phyloP scores from a whole-genome alignment of 768 basidiomycete species.

The Steccherinum ochraceum region DNA sequence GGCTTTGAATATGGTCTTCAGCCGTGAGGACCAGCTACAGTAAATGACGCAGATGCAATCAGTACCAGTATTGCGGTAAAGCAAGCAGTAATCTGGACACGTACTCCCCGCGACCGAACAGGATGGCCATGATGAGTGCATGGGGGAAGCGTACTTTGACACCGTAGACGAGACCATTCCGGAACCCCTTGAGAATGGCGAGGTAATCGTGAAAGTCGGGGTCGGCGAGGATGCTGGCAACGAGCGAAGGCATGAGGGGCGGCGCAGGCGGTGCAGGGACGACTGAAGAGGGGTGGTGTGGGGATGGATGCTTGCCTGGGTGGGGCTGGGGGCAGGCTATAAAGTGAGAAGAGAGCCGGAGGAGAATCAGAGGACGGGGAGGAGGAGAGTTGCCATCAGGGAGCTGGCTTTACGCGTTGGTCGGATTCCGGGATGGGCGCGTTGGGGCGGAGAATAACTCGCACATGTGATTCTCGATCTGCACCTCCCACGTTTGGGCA shows the following conservation, averaged over 20 bases:
- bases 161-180: constrained; percentile 87
- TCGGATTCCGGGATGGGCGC: background rate
- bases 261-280: background rate
- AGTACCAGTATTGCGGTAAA: background rate
- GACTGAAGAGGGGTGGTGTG: too few species aligned
- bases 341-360: too few species aligned
- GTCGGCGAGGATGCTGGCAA: constrained; percentile 40
- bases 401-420: background rate
- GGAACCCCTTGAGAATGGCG: constrained; percentile 89
- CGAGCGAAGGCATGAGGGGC: constrained; percentile 10
- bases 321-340: too few species aligned
- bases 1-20: constrained; percentile 65
- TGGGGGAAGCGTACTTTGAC: constrained; percentile 93
- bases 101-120: constrained; percentile 90
- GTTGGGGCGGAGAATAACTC: too few species aligned
- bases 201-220: constrained; percentile 87
- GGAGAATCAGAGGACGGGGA: background rate
- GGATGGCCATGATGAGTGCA: constrained; percentile 91
- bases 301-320: too few species aligned
- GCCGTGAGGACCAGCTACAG: constrained; percentile 64
- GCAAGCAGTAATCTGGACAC: constrained; percentile 35
- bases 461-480: too few species aligned
- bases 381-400: background rate
- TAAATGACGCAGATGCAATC: background rate
- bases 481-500: too few species aligned